Conservation (phyloP, 2,329 filamentous ascomycete species). For the Aspergillus sclerotialis region DNA sequence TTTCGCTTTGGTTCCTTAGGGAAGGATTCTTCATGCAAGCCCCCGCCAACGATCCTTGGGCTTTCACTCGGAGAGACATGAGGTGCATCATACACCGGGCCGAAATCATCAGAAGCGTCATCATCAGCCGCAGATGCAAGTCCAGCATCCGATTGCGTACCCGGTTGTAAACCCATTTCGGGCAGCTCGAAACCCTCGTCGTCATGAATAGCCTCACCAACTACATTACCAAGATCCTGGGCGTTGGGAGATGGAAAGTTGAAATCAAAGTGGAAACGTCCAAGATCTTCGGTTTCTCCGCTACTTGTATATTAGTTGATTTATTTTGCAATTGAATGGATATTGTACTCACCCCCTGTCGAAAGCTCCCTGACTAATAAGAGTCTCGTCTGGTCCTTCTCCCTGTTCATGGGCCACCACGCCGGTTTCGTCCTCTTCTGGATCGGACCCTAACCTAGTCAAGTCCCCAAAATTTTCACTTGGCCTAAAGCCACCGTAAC, state of each 20-base stretch:
- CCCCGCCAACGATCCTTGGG: constrained; percentile 27
- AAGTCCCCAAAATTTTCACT: constrained; percentile 47
- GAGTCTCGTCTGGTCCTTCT: constrained; percentile 31
- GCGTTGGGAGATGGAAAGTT: constrained; percentile 32
- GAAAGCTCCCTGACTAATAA: constrained; percentile 32
- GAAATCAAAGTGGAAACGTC: constrained; percentile 36
- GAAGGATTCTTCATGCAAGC: constrained; percentile 24
- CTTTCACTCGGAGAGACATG: constrained; percentile 23
- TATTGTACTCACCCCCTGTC: constrained; percentile 27
- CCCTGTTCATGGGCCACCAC: constrained; percentile 30
- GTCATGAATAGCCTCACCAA: constrained; percentile 25
- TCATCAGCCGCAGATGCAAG: constrained; percentile 20
- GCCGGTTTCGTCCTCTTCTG: constrained; percentile 30
- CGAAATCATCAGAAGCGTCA: constrained; percentile 22
- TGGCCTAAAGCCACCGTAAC: constrained; percentile 35
- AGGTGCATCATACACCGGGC: constrained; percentile 23
- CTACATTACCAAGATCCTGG: constrained; percentile 20
- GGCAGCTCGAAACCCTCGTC: constrained; percentile 30
- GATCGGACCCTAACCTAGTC: constrained; percentile 39
- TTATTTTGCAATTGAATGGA: background rate
- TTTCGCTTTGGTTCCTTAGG: constrained; percentile 41
- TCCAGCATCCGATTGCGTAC: constrained; percentile 16
- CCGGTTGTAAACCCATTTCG: constrained; percentile 19
- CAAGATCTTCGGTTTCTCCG: constrained; percentile 38
- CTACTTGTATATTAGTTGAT: constrained; percentile 16